These are phyloP conservation scores for Lasiosphaeria ovina DNA, from an alignment of 495 filamentous ascomycete species.

Conservation along the genomic window DNA sequence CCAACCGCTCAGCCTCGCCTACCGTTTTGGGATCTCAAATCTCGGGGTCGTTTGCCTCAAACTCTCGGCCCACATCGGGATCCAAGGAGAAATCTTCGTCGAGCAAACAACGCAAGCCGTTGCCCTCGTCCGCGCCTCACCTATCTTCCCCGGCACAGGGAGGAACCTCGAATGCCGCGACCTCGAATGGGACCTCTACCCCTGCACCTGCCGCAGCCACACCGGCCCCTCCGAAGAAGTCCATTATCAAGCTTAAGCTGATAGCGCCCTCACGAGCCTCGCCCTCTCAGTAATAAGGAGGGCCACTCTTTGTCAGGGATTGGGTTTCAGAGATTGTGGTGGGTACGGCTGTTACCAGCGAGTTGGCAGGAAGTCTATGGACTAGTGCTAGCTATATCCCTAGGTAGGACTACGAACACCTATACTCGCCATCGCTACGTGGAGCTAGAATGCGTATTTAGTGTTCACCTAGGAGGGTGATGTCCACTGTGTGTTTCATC, in stretches of 20 bases:
- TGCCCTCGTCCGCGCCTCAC: slow-evolving; percentile 35
- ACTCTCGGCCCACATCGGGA: background rate
- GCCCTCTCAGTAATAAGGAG: background rate
- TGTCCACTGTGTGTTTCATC: too few species aligned
- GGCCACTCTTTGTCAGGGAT: background rate
- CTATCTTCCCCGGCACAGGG: slow-evolving; percentile 16
- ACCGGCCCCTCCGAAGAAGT: slow-evolving; percentile 5
- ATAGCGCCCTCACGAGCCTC: background rate
- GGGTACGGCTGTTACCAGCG: too few species aligned
- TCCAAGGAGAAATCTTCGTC: slow-evolving; percentile 5
- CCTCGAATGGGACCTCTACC: slow-evolving; percentile 13
- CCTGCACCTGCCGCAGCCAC: slow-evolving; percentile 7
- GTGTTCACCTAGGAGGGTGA: too few species aligned
- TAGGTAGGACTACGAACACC: too few species aligned
- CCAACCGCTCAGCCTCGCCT: slow-evolving; percentile 2
- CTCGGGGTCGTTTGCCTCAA: background rate
- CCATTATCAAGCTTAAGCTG: slow-evolving; percentile 7
- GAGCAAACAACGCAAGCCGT: slow-evolving; percentile 35
- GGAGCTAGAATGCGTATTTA: too few species aligned
- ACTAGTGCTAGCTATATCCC: too few species aligned
- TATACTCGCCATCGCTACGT: too few species aligned
- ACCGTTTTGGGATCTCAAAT: background rate
- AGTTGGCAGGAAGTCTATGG: too few species aligned
- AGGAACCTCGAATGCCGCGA: background rate
- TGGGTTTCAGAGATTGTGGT: too few species aligned